Conservation (phyloP, 306 rosid species). For the Urtica urens region DNA sequence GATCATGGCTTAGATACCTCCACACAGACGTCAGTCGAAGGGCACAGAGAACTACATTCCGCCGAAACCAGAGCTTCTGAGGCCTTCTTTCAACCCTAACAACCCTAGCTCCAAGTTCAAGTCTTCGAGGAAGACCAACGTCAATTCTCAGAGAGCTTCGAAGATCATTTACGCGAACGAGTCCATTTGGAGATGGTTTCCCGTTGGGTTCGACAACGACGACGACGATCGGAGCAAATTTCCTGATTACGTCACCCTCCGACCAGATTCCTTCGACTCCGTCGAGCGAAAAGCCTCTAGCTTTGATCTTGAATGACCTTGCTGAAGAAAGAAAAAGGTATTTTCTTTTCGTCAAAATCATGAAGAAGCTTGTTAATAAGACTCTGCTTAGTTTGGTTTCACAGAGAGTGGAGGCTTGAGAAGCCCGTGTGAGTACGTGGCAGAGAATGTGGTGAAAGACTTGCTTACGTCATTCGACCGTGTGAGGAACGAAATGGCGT, state of each 20-base stretch:
- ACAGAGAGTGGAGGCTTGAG: not conserved
- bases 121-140: not conserved
- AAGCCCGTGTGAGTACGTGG: not conserved
- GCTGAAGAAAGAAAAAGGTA: constrained; percentile 12
- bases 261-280: constrained; percentile 11
- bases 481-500: not conserved
- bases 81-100: constrained; percentile 18
- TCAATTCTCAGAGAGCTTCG: not conserved
- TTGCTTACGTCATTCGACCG: not conserved
- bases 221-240: constrained; percentile 2
- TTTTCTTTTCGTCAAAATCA: too few species aligned
- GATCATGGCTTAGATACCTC: constrained; percentile 55
- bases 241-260: constrained; percentile 22
- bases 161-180: constrained; percentile 11
- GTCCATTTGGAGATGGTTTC: constrained; percentile 18
- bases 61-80: constrained; percentile 30
- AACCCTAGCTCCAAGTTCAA: not conserved
- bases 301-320: constrained; percentile 14
- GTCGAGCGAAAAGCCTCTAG: constrained; percentile 12
- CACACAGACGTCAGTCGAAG: constrained; percentile 36
- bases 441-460: not conserved
- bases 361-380: too few species aligned
- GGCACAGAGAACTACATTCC: constrained; percentile 2
- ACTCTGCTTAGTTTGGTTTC: too few species aligned
- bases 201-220: not conserved